A percentile compares a stretch with the other conserved stretches of the same genome.
phyloP scores from a whole-genome alignment of 2,329 filamentous ascomycete species.

The Penicillium hesseltinei region DNA sequence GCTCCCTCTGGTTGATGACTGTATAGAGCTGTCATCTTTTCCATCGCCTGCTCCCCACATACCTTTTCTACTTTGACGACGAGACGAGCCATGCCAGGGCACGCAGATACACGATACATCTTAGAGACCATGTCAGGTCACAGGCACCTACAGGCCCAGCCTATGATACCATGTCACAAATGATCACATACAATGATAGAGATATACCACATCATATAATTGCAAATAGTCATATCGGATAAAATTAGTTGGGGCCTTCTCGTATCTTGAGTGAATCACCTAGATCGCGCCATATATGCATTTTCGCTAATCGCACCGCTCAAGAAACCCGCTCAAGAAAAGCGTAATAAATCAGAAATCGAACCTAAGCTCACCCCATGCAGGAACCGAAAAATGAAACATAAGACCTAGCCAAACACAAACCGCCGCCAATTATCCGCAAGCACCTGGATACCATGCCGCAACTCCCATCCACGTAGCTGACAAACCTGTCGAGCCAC shows the following conservation, averaged over 20 bases:
- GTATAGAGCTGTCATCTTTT: background rate
- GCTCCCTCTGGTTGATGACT: slow-evolving; percentile 1
- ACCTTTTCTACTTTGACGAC: slow-evolving; percentile 14
- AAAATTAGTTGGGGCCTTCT: background rate
- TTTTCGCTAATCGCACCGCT: background rate
- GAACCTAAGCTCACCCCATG: background rate
- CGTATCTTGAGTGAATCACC: background rate
- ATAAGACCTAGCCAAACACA: slow-evolving; percentile 57
- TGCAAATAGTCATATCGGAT: slow-evolving; percentile 3
- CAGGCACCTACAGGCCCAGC: slow-evolving; percentile 2
- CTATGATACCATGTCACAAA: slow-evolving; percentile 24
- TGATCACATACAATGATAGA: slow-evolving; percentile 23
- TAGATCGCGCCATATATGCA: background rate
- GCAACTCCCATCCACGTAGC: slow-evolving; percentile 73
- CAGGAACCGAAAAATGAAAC: background rate
- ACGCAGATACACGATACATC: slow-evolving; percentile 7
- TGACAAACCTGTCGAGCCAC: slow-evolving; percentile 74
- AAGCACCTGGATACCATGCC: slow-evolving; percentile 67
- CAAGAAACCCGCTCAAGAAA: background rate
- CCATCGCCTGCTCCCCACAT: background rate
- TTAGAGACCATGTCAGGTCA: slow-evolving; percentile 6
- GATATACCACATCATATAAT: slow-evolving; percentile 21
- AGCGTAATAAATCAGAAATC: background rate
- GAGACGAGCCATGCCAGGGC: slow-evolving; percentile 25
- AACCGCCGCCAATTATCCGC: slow-evolving; percentile 76